Evolutionary conservation across 2,329 filamentous ascomycete species (phyloP).

Genomic region (Leptographium procerum): DNA sequence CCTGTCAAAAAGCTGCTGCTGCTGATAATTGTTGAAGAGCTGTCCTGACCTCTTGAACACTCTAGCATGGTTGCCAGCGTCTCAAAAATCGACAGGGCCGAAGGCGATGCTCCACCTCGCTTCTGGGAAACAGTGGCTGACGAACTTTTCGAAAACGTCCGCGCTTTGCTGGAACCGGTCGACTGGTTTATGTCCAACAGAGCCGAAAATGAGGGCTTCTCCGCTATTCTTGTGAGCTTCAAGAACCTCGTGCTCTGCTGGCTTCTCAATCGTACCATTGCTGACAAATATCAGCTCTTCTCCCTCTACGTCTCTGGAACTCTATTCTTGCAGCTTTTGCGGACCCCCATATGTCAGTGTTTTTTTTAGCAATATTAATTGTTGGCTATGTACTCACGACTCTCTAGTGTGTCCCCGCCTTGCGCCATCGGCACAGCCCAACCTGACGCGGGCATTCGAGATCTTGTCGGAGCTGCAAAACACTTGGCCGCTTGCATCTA

Average conservation of each 20-base stretch:
- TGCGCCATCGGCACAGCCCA: neutral
- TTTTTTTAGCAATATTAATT: neutral
- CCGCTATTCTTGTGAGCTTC: neutral
- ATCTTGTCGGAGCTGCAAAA: conserved; percentile 3
- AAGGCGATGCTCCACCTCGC: neutral
- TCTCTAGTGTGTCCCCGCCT: neutral
- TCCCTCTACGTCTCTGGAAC: conserved; percentile 1
- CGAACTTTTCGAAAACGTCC: conserved; percentile 4
- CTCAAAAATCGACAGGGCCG: neutral
- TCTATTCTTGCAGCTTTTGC: conserved; percentile 1
- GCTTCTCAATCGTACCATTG: neutral
- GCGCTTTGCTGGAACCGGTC: conserved; percentile 1
- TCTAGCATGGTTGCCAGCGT: neutral
- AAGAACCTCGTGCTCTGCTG: neutral
- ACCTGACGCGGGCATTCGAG: neutral
- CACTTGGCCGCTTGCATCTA: conserved; percentile 5
- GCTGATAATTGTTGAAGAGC: too few relatives aligned
- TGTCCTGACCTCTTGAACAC: neutral
- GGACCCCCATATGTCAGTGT: neutral
- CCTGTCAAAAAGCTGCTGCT: neutral
- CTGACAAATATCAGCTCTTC: neutral
- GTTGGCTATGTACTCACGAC: neutral
- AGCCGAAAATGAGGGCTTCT: conserved; percentile 4
- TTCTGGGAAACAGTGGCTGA: conserved; percentile 1
- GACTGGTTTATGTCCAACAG: conserved; percentile 6